Evolutionary conservation across 75 land plant genomes (phyloP), one percentile per base, ranked within the genome.

Genomic region (Selaginella tamariscina): DNA sequence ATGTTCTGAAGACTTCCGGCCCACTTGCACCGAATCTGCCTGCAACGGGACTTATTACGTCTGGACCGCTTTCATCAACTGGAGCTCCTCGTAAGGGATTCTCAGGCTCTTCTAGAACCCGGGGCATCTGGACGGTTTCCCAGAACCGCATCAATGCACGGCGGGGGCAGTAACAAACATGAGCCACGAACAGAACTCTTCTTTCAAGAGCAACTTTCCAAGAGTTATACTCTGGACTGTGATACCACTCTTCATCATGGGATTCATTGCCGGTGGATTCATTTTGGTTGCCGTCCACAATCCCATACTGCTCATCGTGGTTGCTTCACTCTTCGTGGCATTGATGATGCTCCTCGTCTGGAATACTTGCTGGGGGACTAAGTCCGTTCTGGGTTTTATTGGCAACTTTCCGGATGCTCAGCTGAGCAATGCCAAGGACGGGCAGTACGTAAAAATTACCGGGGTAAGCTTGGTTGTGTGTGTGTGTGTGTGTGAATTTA

Each of bases 191-290:
- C 76, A 83, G 32, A 79, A 75, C 8, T 83, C 72, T 67, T 55
- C 65, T 11, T 74, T 86, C 73, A 69, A 32, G 56, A 68, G 62
- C 24, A 80, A 67, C 67, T 79, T 86, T 56, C 84, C 89, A 30
- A 84, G 74, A 65, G 56, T 75, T 8, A 73, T 86, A 5, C 27
- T 86, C 2, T 86, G 88, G 88, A 70, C 71, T 1, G 68, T 83
- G 32, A 65, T 81, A 21, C 82, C 82, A 8, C 49, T 86, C 67
- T 86, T 86, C 68, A 56, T 86, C 55, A 81, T 86, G 81, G 88
- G 83, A 18, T 81, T 86, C 71, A 79, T 83, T 65, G 88, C 86
- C 33, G 88, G 88, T 59, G 83, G 86, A 1, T 86, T 86, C 72
- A 79, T 86, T 54, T 70, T 81, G 66, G 83, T 72, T 1, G 82